Evolutionary conservation across 73 alveolate genomes (phyloP).

Genomic region (Urostyla sp.): DNA sequence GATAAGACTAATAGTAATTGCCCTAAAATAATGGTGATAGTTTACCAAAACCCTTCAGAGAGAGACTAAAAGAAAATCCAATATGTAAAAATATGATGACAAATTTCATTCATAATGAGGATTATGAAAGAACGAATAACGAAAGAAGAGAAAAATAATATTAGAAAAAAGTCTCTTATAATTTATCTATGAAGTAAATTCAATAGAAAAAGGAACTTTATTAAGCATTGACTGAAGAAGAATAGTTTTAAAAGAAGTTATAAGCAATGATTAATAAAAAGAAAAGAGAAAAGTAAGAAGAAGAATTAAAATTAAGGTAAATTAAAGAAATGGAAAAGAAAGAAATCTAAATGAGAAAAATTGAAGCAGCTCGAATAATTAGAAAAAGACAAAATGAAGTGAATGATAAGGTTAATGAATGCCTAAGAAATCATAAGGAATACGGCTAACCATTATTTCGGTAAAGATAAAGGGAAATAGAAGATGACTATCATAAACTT

Average conservation of each 20-base stretch:
- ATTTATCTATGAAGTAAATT: slow-evolving; percentile 3
- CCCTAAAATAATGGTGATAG: slow-evolving; percentile 35
- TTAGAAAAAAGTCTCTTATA: slow-evolving; percentile 16
- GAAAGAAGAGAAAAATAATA: slow-evolving; percentile 15
- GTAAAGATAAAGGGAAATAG: slow-evolving; percentile 19
- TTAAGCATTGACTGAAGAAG: slow-evolving; percentile 46
- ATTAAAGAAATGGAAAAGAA: slow-evolving; percentile 33
- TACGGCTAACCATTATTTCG: background rate
- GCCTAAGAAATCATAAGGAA: slow-evolving; percentile 12
- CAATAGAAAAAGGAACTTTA: background rate
- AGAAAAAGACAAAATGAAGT: slow-evolving; percentile 5
- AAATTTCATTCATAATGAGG: too few relatives aligned
- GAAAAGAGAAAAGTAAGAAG: slow-evolving; percentile 17
- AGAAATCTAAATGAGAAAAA: slow-evolving; percentile 31
- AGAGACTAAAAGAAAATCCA: background rate
- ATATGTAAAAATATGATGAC: slow-evolving; percentile 27
- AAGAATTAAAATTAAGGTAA: background rate
- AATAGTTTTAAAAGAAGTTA: slow-evolving; percentile 20
- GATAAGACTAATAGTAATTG: slow-evolving; percentile 20
- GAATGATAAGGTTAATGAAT: background rate
- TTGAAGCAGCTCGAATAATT: background rate
- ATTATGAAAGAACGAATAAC: slow-evolving; percentile 6
- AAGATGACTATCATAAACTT: slow-evolving; percentile 21
- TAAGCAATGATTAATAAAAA: slow-evolving; percentile 18
- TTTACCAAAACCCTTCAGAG: slow-evolving; percentile 1